A percentile compares a stretch with the other conserved stretches of the same genome.
These are phyloP conservation scores for Emmonsia crescens DNA, from an alignment of 2,329 filamentous ascomycete species.

Conservation along the genomic window DNA sequence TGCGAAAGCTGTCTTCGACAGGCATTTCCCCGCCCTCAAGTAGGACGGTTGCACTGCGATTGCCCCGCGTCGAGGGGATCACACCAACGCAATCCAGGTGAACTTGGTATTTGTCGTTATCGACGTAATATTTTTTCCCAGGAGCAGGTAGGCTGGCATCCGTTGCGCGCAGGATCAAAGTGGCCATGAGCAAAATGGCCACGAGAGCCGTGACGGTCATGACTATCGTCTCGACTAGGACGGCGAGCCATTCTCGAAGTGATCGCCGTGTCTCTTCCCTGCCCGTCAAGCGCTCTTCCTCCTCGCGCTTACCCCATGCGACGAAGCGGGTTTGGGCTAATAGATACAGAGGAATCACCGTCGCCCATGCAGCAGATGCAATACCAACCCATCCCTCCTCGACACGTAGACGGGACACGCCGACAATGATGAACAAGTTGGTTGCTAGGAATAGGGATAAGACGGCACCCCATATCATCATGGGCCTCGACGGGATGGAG, in stretches of 20 bases:
- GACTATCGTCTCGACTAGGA: constrained; percentile 62
- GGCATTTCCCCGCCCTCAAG: constrained; percentile 75
- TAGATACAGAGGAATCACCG: constrained; percentile 68
- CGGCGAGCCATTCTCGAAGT: constrained; percentile 70
- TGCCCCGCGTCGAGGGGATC: constrained; percentile 18
- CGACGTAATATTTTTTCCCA: constrained; percentile 68
- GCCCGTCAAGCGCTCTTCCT: constrained; percentile 85
- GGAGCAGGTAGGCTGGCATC: constrained; percentile 65
- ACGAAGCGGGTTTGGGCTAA: constrained; percentile 71
- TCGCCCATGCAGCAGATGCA: constrained; percentile 70
- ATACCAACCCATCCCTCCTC: constrained; percentile 93
- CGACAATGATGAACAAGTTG: constrained; percentile 67
- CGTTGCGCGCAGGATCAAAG: constrained; percentile 65
- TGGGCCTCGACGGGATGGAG: constrained; percentile 65
- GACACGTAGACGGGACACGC: constrained; percentile 60
- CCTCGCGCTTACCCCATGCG: constrained; percentile 81
- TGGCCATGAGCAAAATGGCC: constrained; percentile 64
- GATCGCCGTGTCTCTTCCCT: constrained; percentile 76
- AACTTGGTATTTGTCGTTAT: constrained; percentile 72
- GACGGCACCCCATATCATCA: constrained; percentile 61
- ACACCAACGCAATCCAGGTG: constrained; percentile 82
- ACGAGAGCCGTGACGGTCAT: constrained; percentile 59
- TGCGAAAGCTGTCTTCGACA: constrained; percentile 67
- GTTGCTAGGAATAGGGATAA: constrained; percentile 58
- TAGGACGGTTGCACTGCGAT: constrained; percentile 59